Evolutionary conservation across 2,329 filamentous ascomycete species (phyloP).

Genomic region (Ascomycota sp.): DNA sequence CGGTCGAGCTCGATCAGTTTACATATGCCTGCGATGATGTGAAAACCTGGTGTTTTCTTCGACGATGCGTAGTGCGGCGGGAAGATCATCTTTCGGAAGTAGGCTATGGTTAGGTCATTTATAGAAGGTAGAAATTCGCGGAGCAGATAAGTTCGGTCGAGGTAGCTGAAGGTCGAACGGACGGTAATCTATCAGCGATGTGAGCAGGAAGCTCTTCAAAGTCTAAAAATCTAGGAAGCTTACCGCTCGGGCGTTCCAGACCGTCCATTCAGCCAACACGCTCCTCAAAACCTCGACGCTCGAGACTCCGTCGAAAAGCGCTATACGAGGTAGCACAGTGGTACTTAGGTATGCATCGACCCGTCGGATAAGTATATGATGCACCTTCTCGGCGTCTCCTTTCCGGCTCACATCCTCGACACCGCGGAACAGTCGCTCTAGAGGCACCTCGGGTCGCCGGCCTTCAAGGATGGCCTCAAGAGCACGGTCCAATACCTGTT

Average conservation of each 20-base stretch:
- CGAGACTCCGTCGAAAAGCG: slow-evolving; percentile 24
- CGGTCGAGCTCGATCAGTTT: slow-evolving; percentile 55
- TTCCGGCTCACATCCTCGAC: slow-evolving; percentile 81
- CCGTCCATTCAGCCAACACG: slow-evolving; percentile 40
- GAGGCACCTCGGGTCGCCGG: slow-evolving; percentile 40
- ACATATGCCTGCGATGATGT: slow-evolving; percentile 36
- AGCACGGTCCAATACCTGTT: slow-evolving; percentile 50
- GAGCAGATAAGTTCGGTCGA: slow-evolving; percentile 74
- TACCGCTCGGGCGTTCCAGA: slow-evolving; percentile 61
- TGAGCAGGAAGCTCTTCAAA: not conserved
- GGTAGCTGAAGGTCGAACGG: slow-evolving; percentile 76
- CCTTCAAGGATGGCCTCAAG: slow-evolving; percentile 51
- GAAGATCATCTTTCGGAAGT: slow-evolving; percentile 45
- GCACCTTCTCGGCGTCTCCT: slow-evolving; percentile 46
- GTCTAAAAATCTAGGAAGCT: slow-evolving; percentile 7
- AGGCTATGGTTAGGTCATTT: slow-evolving; percentile 54
- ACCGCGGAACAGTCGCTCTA: slow-evolving; percentile 73
- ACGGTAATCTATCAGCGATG: slow-evolving; percentile 36
- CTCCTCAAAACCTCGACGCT: slow-evolving; percentile 40
- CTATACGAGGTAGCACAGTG: slow-evolving; percentile 32
- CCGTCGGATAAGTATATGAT: slow-evolving; percentile 38
- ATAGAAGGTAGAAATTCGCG: slow-evolving; percentile 48
- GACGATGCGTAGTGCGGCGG: slow-evolving; percentile 4
- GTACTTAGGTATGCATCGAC: slow-evolving; percentile 46
- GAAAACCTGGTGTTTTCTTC: slow-evolving; percentile 6